A percentile compares a stretch with the other conserved stretches of the same genome.
phyloP scores from a whole-genome alignment of 2,329 filamentous ascomycete genomes.

The Amphichorda felina region DNA sequence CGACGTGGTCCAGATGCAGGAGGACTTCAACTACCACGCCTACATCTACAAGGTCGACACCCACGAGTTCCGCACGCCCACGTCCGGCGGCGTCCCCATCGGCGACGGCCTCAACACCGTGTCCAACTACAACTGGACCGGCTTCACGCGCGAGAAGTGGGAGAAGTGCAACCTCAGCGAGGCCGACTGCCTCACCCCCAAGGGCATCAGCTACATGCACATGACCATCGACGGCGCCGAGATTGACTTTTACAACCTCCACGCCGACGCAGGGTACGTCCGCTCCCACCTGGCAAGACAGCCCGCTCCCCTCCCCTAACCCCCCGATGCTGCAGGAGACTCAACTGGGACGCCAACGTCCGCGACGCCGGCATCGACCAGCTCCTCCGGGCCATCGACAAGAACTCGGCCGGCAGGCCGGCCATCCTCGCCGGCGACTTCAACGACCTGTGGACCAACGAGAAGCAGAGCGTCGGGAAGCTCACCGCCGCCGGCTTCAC shows the following conservation, averaged over 20 bases:
- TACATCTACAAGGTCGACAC: constrained; percentile 48
- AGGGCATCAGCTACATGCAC: constrained; percentile 59
- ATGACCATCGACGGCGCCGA: constrained; percentile 39
- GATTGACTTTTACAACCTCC: constrained; percentile 54
- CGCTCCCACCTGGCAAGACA: no score
- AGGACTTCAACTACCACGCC: constrained; percentile 60
- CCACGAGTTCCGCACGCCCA: constrained; percentile 48
- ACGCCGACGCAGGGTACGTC: constrained; percentile 44
- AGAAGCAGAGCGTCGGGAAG: constrained; percentile 33
- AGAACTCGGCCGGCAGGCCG: constrained; percentile 44
- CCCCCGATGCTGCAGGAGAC: no score
- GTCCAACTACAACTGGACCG: constrained; percentile 42
- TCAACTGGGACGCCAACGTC: constrained; percentile 37
- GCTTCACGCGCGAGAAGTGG: constrained; percentile 46
- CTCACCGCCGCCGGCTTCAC: constrained; percentile 36
- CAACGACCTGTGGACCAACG: constrained; percentile 48
- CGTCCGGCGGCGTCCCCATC: constrained; percentile 51
- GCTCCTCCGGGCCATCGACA: constrained; percentile 43
- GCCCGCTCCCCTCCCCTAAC: no score
- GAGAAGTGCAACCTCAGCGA: constrained; percentile 41
- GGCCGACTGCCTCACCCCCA: constrained; percentile 55
- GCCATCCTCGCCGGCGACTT: constrained; percentile 55
- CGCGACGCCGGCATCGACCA: constrained; percentile 49
- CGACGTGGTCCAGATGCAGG: constrained; percentile 54
- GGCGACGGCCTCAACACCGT: constrained; percentile 55